Base-by-base conservation (phyloP, 148 eudicot species). In the Suaeda aralocaspica region DNA sequence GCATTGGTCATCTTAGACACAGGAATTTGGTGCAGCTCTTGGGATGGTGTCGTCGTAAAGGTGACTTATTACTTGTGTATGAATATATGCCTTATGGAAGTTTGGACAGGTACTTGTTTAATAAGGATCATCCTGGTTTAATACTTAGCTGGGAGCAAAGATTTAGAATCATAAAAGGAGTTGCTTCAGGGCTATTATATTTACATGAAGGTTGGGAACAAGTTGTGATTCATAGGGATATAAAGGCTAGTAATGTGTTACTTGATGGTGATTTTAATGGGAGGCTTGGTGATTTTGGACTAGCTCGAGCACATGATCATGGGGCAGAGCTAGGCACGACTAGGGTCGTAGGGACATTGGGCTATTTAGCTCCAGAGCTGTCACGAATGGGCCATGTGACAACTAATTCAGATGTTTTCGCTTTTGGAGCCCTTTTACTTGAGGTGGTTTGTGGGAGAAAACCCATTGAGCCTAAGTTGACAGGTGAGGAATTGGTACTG, bases 371-470 rank as follows among this genome's bases (percentile, higher is more conserved):
- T 0, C 79, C 79, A 7, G 79, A 76, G 26, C 12, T 70, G 41
- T 41, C 74, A 14, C 34, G 79, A 31, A 70, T 64, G 15, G 74
- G 79, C 0, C 46, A 69, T 16, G 58, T 45, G 6, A 70, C 74
- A 0, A 64, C 79, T 1, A 62, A 59, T n/a, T 72, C 80, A 1
- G 80, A 77, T 22, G 73, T 77, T 30, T 76, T 69, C 25, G 79
- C 79, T 4, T 79, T 79, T 59, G 85, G 85, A 1, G 85, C 82
- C 9, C 52, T 80, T 4, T 24, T 80, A 59, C 67, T 80, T 16
- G 83, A 77, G 36, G 77, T 77, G 16, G 83, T 60, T 8, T 76
- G 80, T 55, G 83, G 80, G 11, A 42, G 83, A 59, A 69, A 67
- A 60, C 83, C 83, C 0, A 66, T 73, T 2, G 80, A 76, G 29